Evolutionary conservation across 2,329 filamentous ascomycete genomes (phyloP), one percentile per base, ranked within the genome.

Genomic region (Pyrenochaeta sp.): DNA sequence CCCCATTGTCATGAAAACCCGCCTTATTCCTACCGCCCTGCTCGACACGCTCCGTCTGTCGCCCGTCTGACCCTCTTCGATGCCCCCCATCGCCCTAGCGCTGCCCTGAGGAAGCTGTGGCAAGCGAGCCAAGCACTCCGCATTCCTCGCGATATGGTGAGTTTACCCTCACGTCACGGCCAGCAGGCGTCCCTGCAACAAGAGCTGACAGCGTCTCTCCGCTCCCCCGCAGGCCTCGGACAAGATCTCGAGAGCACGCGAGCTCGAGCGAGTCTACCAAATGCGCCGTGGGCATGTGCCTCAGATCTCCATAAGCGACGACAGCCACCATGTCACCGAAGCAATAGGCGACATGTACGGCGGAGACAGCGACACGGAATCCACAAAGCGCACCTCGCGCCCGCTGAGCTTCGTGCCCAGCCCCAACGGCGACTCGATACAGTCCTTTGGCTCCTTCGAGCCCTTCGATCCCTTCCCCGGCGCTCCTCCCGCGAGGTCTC

Each of bases 311-410:
- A 89, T 96, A 77, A 95, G 91, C 77, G 93, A 97, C 79, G 91
- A 93, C 60, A 92, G 86, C 80, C 92, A 97, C 80, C 93, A 97
- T 86, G 92, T 97, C 75, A 97, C 93, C 55, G 93, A 97, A 78
- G 91, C 92, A 58, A 96, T 97, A 78, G 92, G 92, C 51, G 93
- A 93, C 70, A 86, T 96, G 79, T 97, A 97, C 79, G 91, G 91
- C 71, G 90, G 92, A 73, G 87, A 91, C 69, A 90, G 92, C 74
- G 86, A 91, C 69, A 79, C 84, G 67, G 79, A 74, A 61, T 51
- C 58, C 55, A 62, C 77, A 69, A 82, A 79, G 67, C 80, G 82
- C 69, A 85, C 87, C 67, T 86, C 83, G 40, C 87, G 90, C 45
- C 91, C 91, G 36, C 79, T 93, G 69, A 94, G 91, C 80, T 95